These are phyloP conservation scores for Lasiodiplodia citricola DNA, from an alignment of 2,329 filamentous ascomycete genomes.

Conservation along the genomic window DNA sequence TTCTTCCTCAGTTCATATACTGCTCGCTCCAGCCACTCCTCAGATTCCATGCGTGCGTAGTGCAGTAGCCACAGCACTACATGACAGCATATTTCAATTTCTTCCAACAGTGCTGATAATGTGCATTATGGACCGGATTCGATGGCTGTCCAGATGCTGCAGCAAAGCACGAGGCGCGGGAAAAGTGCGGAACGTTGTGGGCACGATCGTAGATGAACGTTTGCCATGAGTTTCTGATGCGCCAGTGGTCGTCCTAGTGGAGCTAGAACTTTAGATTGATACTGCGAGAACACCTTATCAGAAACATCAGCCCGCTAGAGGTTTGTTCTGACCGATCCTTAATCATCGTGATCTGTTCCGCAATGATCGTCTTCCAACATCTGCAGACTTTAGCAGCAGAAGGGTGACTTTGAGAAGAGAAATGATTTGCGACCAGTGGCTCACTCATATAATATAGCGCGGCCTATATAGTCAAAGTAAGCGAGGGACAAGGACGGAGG, in stretches of 20 bases:
- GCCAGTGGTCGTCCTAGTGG: neutral
- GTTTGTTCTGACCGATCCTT: neutral
- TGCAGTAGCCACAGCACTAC: too few species aligned
- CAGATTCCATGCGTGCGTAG: too few species aligned
- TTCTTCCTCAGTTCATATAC: too few species aligned
- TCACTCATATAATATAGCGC: neutral
- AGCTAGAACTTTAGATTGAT: neutral
- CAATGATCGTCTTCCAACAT: neutral
- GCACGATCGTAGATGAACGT: too few species aligned
- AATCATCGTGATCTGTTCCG: neutral
- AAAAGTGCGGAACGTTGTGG: neutral
- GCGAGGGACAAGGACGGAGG: neutral
- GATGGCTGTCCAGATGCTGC: too few species aligned
- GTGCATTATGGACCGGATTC: too few species aligned
- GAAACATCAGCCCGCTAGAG: neutral
- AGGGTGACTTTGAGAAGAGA: neutral
- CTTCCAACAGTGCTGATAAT: too few species aligned
- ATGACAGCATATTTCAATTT: too few species aligned
- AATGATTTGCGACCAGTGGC: neutral
- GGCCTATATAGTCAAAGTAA: neutral
- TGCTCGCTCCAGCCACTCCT: too few species aligned
- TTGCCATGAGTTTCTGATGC: too few species aligned
- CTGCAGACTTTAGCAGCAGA: neutral
- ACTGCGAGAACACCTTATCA: neutral
- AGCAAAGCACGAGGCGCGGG: too few species aligned